phyloP scores from a whole-genome alignment of 2,329 filamentous ascomycete species.

The Penicillium olsonii region DNA sequence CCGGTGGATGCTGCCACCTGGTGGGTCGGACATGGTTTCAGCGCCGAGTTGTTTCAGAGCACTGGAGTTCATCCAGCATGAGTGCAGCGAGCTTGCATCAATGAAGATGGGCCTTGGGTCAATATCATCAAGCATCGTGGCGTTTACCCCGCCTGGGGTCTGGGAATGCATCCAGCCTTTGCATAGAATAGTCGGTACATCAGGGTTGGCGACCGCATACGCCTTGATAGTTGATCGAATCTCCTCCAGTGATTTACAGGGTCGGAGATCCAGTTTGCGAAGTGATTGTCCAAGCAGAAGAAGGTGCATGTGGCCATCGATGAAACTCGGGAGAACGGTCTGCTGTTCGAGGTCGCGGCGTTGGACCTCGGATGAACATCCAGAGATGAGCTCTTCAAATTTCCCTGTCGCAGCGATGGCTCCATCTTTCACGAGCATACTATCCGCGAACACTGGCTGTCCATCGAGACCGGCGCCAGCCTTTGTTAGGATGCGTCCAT shows the following conservation, averaged over 20 bases:
- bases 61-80: conserved; percentile 51
- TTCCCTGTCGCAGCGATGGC: background rate
- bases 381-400: background rate
- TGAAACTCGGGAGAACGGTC: conserved; percentile 47
- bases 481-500: conserved; percentile 7
- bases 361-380: background rate
- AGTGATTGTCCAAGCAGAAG: conserved; percentile 50
- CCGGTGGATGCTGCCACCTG: conserved; percentile 49
- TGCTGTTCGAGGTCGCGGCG: conserved; percentile 1
- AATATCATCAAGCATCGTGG: conserved; percentile 50
- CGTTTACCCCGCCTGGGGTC: conserved; percentile 45
- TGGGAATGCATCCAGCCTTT: conserved; percentile 52
- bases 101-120: conserved; percentile 52
- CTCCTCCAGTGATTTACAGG: conserved; percentile 44
- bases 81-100: conserved; percentile 52
- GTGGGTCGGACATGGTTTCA: conserved; percentile 42
- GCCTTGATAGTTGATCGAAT: conserved; percentile 44
- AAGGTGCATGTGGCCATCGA: conserved; percentile 47
- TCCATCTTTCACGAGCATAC: conserved; percentile 4
- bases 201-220: conserved; percentile 40
- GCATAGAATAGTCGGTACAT: conserved; percentile 46
- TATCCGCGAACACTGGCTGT: conserved; percentile 1
- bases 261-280: conserved; percentile 46
- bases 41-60: conserved; percentile 49
- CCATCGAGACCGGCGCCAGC: background rate